Base-by-base conservation (phyloP, 2,329 filamentous ascomycete species). In the Talaromyces sp. region DNA sequence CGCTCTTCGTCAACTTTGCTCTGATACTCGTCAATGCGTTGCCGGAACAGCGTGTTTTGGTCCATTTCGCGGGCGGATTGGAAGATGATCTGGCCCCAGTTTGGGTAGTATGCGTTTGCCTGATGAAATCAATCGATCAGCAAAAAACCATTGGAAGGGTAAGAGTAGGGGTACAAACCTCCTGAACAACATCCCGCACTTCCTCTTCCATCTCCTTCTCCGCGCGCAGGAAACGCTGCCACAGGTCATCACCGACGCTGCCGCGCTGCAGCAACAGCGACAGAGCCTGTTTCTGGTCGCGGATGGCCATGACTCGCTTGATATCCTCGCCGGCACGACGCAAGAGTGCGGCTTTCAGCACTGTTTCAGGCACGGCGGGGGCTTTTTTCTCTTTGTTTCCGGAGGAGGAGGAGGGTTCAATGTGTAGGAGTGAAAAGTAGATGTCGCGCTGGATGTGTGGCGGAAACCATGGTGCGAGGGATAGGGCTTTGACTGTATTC, bases 191-290 rank as follows among this genome's bases (percentile, higher is more conserved):
- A 76, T 99, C 94, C 68, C 91, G 86, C 63, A 99, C 82, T 78
- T 99, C 94, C 66, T 92, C 91, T 78, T 99, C 92, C 81, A 97
- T 95, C 78, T 99, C 94, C 80, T 95, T 92, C 83, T 99, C 94
- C 0, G 93, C 94, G 56, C 91, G 85, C 76, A 88, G 78, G 75
- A 97, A 96, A 43, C 93, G 84, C 80, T 97, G 91, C 89, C 92
- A 96, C 67, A 99, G 77, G 75, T 99, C 94, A 73, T 99, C 94
- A 14, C 94, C 93, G 1, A 99, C 92, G 70, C 91, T 96, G 54
- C 94, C 94, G 64, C 91, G 84, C 77, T 96, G 91, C 68, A 97
- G 77, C 66, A 99, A 79, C 26, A 87, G 84, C 71, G 89, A 88
- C 70, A 96, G 86, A 8, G 94, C 91, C 69, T 90, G 89, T 80